Base-by-base conservation (phyloP, 1,284 basidiomycete species). In the Pisolithus thermaeus region DNA sequence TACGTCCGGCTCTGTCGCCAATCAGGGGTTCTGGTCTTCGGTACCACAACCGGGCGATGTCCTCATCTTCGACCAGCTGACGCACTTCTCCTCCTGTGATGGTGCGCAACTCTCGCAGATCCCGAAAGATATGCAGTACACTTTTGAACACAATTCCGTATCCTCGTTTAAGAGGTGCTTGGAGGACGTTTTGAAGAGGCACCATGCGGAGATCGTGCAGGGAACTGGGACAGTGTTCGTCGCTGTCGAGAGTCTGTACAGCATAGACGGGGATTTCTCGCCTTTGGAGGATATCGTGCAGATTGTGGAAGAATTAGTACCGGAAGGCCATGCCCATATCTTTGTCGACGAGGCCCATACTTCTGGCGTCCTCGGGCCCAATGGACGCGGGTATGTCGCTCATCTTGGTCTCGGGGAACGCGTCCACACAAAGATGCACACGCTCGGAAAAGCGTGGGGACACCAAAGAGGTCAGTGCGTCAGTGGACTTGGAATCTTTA, bases 261-360 rank as follows among this genome's bases (percentile, higher is more conserved):
- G 77, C 48, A 83, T 84, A 81, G 81, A 84, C 53, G 83, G 83
- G 3, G 81, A 83, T 57, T 69, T 81, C 32, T 73, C 73, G n/a
- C 79, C 79, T 2, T 59, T 85, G 3, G 56, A 55, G 1, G 66
- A 70, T 22, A 70, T 84, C n/a, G 61, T 73, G 11, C 59, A 60
- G 2, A 49, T 67, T 1, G 59, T 73, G 11, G 69, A 74, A 38
- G 32, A 56, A 3, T 53, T 68, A 0, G 59, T 77, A 1, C 71
- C 72, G 0, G 40, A 51, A 0, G 66, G 61, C 2, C 64, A 67
- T 25, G 61, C 62, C 0, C 68, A 73, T 51, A 56, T 76, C 32
- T 59, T 79, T 6, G 70, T 79, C 4, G 78, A 80, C 56, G 83
- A 84, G 62, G 79, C 79, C 7, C 79, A 85, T 56, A 75, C 77